Evolutionary conservation across 2,329 filamentous ascomycete genomes (phyloP).

Genomic region (Thelonectria rubi): DNA sequence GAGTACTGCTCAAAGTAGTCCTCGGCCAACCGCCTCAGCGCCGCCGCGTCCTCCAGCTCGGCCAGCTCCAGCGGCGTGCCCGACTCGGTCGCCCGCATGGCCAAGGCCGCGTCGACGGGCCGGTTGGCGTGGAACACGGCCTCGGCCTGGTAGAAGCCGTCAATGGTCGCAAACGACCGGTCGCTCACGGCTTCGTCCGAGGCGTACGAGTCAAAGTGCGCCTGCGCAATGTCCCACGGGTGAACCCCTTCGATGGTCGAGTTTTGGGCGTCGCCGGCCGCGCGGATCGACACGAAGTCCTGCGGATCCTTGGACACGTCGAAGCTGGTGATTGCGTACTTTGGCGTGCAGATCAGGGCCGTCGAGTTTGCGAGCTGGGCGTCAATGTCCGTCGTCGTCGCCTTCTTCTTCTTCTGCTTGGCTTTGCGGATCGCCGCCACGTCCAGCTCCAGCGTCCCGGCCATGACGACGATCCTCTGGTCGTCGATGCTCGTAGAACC

Average conservation of each 20-base stretch:
- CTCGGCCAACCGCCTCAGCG: conserved; percentile 40
- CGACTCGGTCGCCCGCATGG: conserved; percentile 37
- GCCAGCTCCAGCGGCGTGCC: conserved; percentile 33
- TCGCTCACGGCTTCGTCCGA: conserved; percentile 11
- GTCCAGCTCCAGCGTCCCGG: conserved; percentile 32
- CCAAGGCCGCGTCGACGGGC: conserved; percentile 47
- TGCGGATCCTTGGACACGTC: conserved; percentile 32
- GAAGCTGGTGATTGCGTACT: conserved; percentile 31
- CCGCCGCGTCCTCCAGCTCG: conserved; percentile 36
- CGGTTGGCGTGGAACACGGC: conserved; percentile 45
- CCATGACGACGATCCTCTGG: conserved; percentile 37
- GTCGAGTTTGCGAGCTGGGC: conserved; percentile 28
- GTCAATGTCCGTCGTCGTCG: conserved; percentile 18
- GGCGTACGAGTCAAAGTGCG: conserved; percentile 34
- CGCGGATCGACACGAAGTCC: conserved; percentile 24
- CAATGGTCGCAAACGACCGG: conserved; percentile 9
- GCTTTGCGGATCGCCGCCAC: conserved; percentile 29
- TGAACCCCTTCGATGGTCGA: conserved; percentile 31
- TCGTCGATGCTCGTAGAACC: conserved; percentile 28
- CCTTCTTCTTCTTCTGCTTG: conserved; percentile 10
- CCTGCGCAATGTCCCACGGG: conserved; percentile 34
- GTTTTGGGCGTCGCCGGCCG: conserved; percentile 22
- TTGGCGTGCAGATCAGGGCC: conserved; percentile 38
- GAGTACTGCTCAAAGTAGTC: conserved; percentile 49
- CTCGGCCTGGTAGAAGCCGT: conserved; percentile 34